Conservation (phyloP, 2,329 filamentous ascomycete genomes). For the Dactylellina leptospora region DNA sequence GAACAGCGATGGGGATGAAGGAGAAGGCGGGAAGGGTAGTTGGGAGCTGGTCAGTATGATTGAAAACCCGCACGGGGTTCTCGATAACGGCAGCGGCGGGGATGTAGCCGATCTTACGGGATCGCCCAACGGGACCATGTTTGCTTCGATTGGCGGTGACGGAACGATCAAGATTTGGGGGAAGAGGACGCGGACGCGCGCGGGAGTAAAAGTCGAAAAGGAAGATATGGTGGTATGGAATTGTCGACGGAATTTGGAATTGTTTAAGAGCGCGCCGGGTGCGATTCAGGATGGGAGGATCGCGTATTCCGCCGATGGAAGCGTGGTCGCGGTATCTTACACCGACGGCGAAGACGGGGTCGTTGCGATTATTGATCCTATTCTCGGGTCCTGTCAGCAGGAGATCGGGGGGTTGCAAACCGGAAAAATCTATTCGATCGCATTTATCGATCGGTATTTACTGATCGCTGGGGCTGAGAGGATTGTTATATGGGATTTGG, state of each 20-base stretch:
- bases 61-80: slow-evolving; percentile 76
- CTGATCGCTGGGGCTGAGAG: slow-evolving; percentile 75
- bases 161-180: slow-evolving; percentile 81
- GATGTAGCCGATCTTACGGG: slow-evolving; percentile 76
- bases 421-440: slow-evolving; percentile 72
- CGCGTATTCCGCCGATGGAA: slow-evolving; percentile 40
- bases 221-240: slow-evolving; percentile 45
- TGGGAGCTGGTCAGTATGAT: slow-evolving; percentile 84
- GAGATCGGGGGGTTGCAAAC: slow-evolving; percentile 74
- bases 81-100: slow-evolving; percentile 62
- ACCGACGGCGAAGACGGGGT: slow-evolving; percentile 63
- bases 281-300: slow-evolving; percentile 33
- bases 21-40: slow-evolving; percentile 61
- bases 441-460: slow-evolving; percentile 76
- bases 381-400: slow-evolving; percentile 72
- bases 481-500: slow-evolving; percentile 83
- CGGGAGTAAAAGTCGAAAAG: slow-evolving; percentile 63
- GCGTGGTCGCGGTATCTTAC: slow-evolving; percentile 67
- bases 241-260: slow-evolving; percentile 38
- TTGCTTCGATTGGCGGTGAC: slow-evolving; percentile 86
- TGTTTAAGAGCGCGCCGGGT: slow-evolving; percentile 32
- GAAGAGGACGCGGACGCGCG: slow-evolving; percentile 73
- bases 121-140: slow-evolving; percentile 74
- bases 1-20: slow-evolving; percentile 61
- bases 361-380: slow-evolving; percentile 74